phyloP scores from a whole-genome alignment of 768 basidiomycete genomes.

The Multifurca ochricompacta region DNA sequence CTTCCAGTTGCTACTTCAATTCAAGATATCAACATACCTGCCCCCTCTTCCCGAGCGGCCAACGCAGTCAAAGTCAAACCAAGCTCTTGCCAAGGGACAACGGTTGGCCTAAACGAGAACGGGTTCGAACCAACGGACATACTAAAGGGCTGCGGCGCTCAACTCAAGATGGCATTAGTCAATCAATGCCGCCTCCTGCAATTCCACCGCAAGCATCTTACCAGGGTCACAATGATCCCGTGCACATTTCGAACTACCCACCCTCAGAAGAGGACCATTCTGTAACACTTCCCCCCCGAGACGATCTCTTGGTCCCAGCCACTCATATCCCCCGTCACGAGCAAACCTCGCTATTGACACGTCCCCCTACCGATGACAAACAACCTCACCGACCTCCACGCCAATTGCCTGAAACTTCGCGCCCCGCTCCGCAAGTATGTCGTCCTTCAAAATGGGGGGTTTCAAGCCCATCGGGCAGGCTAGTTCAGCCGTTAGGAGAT shows the following conservation, averaged over 20 bases:
- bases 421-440: conserved; percentile 1
- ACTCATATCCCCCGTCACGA: conserved; percentile 8
- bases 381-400: conserved; percentile 7
- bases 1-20: conserved; percentile 44
- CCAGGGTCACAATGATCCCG: neutral
- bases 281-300: conserved; percentile 1
- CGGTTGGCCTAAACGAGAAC: conserved; percentile 22
- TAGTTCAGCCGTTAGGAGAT: conserved; percentile 54
- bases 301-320: conserved; percentile 4
- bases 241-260: neutral
- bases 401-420: conserved; percentile 1
- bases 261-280: neutral
- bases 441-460: conserved; percentile 36
- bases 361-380: neutral
- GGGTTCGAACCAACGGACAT: conserved; percentile 15
- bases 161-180: conserved; percentile 1
- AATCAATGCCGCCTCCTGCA: conserved; percentile 20
- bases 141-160: conserved; percentile 2
- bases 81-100: conserved; percentile 18
- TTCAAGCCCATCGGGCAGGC: conserved; percentile 63
- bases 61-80: conserved; percentile 14
- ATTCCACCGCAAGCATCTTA: conserved; percentile 5
- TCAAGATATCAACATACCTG: conserved; percentile 24
- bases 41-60: conserved; percentile 11
- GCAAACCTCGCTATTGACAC: neutral